Evolutionary conservation across 2,329 filamentous ascomycete species (phyloP).

Genomic region (Fusarium sp.): DNA sequence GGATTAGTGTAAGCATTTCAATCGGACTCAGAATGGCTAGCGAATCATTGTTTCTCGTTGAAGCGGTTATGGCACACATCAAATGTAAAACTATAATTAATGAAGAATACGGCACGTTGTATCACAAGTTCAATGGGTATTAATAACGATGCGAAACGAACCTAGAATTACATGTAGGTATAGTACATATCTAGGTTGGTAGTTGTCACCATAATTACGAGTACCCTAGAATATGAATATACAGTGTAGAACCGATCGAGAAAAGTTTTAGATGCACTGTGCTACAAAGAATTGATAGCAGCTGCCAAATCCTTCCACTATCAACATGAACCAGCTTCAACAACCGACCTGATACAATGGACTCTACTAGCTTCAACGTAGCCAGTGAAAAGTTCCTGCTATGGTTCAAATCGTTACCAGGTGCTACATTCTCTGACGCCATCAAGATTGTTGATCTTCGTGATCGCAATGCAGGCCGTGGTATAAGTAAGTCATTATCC

Average conservation of each 20-base stretch:
- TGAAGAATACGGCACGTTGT: background rate
- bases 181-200: too few species aligned
- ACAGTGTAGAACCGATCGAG: background rate
- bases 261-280: conserved; percentile 32
- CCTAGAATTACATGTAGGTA: too few species aligned
- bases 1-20: background rate
- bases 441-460: conserved; percentile 64
- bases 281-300: background rate
- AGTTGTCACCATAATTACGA: too few species aligned
- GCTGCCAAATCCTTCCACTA: background rate
- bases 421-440: conserved; percentile 61
- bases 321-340: background rate
- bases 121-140: background rate
- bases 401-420: conserved; percentile 64
- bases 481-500: conserved; percentile 57
- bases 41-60: background rate
- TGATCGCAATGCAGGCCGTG: conserved; percentile 60
- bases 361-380: conserved; percentile 51
- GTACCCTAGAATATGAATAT: background rate
- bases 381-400: conserved; percentile 58
- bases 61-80: background rate
- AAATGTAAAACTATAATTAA: background rate
- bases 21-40: background rate
- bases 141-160: too few species aligned
- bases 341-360: conserved; percentile 11